These are phyloP conservation scores for Drosera capensis DNA, from an alignment of 148 eudicot genomes.

Conservation along the genomic window DNA sequence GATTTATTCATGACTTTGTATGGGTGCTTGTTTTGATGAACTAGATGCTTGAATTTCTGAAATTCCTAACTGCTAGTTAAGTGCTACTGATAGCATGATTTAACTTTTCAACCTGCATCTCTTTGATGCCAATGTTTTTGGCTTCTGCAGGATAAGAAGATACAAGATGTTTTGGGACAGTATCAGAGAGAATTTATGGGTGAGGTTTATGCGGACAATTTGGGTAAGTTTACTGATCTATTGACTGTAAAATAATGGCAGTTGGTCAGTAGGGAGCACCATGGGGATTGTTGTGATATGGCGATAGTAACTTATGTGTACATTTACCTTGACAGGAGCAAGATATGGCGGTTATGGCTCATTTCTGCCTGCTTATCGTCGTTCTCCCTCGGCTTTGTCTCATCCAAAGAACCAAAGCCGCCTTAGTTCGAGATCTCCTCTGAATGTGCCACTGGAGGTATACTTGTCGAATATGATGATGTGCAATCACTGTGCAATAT, in stretches of 20 bases:
- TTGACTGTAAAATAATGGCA: neutral
- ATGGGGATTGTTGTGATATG: neutral
- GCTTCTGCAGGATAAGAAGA: constrained; percentile 29
- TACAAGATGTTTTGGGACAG: constrained; percentile 45
- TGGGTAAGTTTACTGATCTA: constrained; percentile 24
- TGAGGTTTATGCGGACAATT: constrained; percentile 24
- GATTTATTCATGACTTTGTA: too few relatives aligned
- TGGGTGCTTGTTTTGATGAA: too few relatives aligned
- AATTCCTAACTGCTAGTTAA: too few relatives aligned
- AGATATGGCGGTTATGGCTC: constrained; percentile 57
- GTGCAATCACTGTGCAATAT: neutral
- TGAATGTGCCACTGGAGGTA: neutral
- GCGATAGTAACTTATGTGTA: neutral
- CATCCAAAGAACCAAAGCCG: constrained; percentile 20
- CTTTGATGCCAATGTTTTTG: neutral
- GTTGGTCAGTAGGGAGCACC: neutral
- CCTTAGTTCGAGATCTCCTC: neutral
- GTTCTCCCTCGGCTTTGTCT: constrained; percentile 18
- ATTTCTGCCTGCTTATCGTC: constrained; percentile 36
- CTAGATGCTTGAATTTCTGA: too few relatives aligned
- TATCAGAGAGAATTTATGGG: constrained; percentile 50
- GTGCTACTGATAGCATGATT: too few relatives aligned
- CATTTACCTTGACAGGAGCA: constrained; percentile 28
- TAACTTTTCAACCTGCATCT: too few relatives aligned
- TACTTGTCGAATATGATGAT: neutral